phyloP scores from a whole-genome alignment of 2,329 filamentous ascomycete species.

The Cercospora berteroae region DNA sequence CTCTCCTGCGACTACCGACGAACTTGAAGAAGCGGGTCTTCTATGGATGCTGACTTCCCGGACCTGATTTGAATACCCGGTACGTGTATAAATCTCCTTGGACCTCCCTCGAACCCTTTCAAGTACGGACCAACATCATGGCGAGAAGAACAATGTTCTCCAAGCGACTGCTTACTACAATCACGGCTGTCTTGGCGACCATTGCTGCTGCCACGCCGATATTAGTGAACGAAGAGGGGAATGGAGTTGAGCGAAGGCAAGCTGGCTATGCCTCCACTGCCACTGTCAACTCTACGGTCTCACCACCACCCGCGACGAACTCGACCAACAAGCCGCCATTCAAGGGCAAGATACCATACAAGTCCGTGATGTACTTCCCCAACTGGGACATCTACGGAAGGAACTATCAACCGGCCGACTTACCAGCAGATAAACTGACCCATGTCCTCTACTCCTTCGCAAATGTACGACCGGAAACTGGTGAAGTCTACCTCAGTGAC shows the following conservation, averaged over 20 bases:
- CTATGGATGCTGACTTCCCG: background rate
- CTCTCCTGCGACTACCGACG: constrained; percentile 9
- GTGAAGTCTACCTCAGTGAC: constrained; percentile 74
- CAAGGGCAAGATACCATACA: constrained; percentile 13
- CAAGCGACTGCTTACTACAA: constrained; percentile 2
- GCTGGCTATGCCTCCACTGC: background rate
- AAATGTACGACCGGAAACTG: constrained; percentile 73
- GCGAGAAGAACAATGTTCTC: background rate
- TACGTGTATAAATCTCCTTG: background rate
- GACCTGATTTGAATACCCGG: background rate
- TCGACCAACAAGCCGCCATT: background rate
- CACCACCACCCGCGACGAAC: background rate
- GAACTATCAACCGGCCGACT: constrained; percentile 78
- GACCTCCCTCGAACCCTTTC: background rate
- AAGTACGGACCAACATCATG: background rate
- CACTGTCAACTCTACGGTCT: background rate
- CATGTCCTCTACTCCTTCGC: constrained; percentile 93
- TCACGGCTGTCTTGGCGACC: constrained; percentile 1
- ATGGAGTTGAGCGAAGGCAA: background rate
- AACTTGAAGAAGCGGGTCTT: background rate
- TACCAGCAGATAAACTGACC: constrained; percentile 76
- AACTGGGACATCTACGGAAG: constrained; percentile 41
- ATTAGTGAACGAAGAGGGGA: background rate
- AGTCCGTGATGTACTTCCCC: constrained; percentile 25
- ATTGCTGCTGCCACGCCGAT: constrained; percentile 5